A percentile compares a stretch with the other conserved stretches of the same genome.
Conservation (phyloP, 176 grass and related monocot species). For the maize (Zea mays) region DNA sequence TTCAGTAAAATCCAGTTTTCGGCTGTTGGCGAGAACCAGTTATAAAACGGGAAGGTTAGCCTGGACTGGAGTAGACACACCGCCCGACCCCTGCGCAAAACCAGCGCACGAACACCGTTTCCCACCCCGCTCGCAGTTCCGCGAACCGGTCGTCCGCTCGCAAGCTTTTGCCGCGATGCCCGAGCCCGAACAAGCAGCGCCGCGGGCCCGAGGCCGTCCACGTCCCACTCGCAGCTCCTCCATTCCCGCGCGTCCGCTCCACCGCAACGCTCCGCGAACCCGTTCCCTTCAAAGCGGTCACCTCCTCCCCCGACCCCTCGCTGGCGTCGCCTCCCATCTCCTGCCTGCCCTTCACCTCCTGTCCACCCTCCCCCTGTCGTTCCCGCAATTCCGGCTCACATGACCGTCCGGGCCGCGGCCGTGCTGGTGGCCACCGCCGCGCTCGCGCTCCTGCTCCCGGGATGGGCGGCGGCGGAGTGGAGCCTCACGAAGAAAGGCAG, state of each 20-base stretch:
- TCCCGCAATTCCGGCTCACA: neutral
- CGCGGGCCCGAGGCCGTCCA: slow-evolving; percentile 20
- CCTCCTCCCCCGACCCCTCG: slow-evolving; percentile 15
- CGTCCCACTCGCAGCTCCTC: slow-evolving; percentile 25
- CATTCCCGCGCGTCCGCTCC: slow-evolving; percentile 38
- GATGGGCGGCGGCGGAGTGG: slow-evolving; percentile 37
- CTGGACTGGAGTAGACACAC: no score
- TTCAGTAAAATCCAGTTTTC: no score
- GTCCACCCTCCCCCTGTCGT: no score
- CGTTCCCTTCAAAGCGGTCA: slow-evolving; percentile 34
- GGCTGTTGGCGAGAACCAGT: no score
- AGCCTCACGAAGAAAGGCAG: slow-evolving; percentile 37
- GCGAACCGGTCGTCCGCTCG: slow-evolving; percentile 12
- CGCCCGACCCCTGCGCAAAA: neutral
- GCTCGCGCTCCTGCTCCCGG: slow-evolving; percentile 30
- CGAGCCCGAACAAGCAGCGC: neutral
- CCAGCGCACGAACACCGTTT: neutral
- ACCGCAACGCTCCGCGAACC: neutral
- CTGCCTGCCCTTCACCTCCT: neutral
- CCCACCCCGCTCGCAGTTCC: neutral
- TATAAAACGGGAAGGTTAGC: no score
- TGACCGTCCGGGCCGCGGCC: slow-evolving; percentile 33
- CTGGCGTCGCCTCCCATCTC: slow-evolving; percentile 2
- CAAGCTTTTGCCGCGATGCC: neutral
- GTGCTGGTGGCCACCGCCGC: neutral